phyloP scores from a whole-genome alignment of 2,329 filamentous ascomycete genomes.

The Fusarium sublunatum region DNA sequence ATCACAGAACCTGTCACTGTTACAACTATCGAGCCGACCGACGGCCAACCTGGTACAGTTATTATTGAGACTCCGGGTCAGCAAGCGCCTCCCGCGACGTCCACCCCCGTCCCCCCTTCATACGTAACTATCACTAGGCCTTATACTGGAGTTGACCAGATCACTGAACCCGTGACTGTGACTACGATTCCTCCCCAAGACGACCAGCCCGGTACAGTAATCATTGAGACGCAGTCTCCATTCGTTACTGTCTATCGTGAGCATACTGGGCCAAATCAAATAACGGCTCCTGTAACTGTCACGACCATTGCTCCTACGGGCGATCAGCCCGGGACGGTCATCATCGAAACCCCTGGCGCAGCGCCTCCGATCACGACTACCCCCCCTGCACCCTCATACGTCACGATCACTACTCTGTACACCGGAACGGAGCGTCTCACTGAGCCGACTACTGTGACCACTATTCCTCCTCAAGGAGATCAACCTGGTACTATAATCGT shows the following conservation, averaged over 20 bases:
- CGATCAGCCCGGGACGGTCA: constrained; percentile 8
- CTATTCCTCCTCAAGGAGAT: constrained; percentile 16
- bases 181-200: constrained; percentile 19
- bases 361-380: background rate
- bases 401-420: constrained; percentile 15
- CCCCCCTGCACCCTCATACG: constrained; percentile 13
- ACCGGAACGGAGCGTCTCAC: constrained; percentile 1
- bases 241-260: constrained; percentile 5
- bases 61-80: constrained; percentile 32
- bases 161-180: constrained; percentile 12
- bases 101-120: constrained; percentile 9
- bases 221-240: constrained; percentile 14
- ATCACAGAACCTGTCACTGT: constrained; percentile 27
- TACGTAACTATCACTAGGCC: constrained; percentile 29
- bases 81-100: constrained; percentile 19
- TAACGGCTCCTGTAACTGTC: constrained; percentile 5
- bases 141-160: constrained; percentile 18
- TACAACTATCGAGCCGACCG: constrained; percentile 24
- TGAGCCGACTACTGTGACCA: constrained; percentile 16
- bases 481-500: constrained; percentile 30
- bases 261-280: background rate
- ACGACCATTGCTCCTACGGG: constrained; percentile 6
- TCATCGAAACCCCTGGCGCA: constrained; percentile 18
- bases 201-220: constrained; percentile 27
- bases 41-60: constrained; percentile 28